These are phyloP conservation scores for Cercospora citrullina DNA, from an alignment of 2,329 filamentous ascomycete genomes.

Conservation along the genomic window DNA sequence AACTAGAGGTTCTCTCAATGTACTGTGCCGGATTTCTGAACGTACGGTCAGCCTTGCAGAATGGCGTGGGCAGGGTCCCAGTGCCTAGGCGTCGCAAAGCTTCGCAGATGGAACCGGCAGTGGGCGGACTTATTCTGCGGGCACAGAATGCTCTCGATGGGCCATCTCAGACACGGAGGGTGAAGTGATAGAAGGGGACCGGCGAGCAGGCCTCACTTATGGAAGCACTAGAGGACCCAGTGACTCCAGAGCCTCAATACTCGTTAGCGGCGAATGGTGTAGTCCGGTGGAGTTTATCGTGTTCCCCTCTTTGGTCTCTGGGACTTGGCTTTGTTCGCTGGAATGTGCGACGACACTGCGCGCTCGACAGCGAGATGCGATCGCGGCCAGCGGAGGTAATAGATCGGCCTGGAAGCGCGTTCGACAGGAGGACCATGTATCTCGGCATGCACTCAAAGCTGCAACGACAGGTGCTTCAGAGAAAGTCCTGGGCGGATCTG, in stretches of 20 bases:
- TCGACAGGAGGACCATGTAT: not conserved
- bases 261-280: constrained; percentile 13
- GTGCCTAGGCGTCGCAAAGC: constrained; percentile 6
- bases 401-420: not conserved
- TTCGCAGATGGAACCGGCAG: constrained; percentile 15
- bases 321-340: not conserved
- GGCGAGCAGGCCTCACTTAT: constrained; percentile 17
- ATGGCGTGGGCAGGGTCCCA: constrained; percentile 13
- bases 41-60: constrained; percentile 11
- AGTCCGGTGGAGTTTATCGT: constrained; percentile 17
- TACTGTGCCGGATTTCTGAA: not conserved
- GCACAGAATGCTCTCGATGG: constrained; percentile 12
- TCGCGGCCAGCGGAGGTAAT: not conserved
- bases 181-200: not conserved
- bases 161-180: not conserved
- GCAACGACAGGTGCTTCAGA: not conserved
- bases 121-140: constrained; percentile 18
- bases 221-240: constrained; percentile 6
- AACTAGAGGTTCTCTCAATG: constrained; percentile 9
- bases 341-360: constrained; percentile 1
- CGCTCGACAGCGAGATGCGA: not conserved
- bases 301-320: constrained; percentile 13
- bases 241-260: constrained; percentile 14
- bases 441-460: not conserved
- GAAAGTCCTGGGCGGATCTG: not conserved